phyloP scores from a whole-genome alignment of 2,329 filamentous ascomycete species.

The Alternaria postmessia region DNA sequence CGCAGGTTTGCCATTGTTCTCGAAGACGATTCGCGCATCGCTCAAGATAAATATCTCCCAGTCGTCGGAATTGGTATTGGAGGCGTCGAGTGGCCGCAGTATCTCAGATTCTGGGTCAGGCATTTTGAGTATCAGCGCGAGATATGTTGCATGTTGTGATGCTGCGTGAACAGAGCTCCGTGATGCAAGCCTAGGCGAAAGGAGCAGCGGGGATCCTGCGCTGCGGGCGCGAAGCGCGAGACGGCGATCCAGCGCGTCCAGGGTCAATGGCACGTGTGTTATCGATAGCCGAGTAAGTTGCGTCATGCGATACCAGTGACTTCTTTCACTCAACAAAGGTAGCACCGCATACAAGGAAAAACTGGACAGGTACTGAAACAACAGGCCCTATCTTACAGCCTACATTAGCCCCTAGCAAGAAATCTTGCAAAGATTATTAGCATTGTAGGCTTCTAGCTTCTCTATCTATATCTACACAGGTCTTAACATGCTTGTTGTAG shows the following conservation, averaged over 20 bases:
- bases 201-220: slow-evolving; percentile 1
- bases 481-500: too few relatives aligned
- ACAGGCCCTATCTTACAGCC: too few relatives aligned
- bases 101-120: slow-evolving; percentile 46
- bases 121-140: slow-evolving; percentile 29
- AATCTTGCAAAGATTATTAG: too few relatives aligned
- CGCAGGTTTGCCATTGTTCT: slow-evolving; percentile 58
- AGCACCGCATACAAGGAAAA: too few relatives aligned
- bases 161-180: background rate
- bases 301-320: slow-evolving; percentile 2
- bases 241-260: slow-evolving; percentile 14
- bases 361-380: too few relatives aligned
- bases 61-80: slow-evolving; percentile 55
- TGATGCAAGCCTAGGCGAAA: background rate
- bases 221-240: slow-evolving; percentile 14
- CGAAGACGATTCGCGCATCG: slow-evolving; percentile 69
- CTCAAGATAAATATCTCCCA: slow-evolving; percentile 70
- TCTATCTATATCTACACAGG: background rate
- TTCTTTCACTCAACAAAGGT: background rate
- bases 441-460: too few relatives aligned
- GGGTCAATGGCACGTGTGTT: slow-evolving; percentile 12
- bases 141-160: slow-evolving; percentile 16
- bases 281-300: slow-evolving; percentile 7
- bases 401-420: too few relatives aligned
- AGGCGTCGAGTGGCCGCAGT: slow-evolving; percentile 53